A percentile compares a stretch with the other conserved stretches of the same genome.
Evolutionary conservation across 2,329 filamentous ascomycete species (phyloP).

Genomic region (Aspergillus calidoustus): DNA sequence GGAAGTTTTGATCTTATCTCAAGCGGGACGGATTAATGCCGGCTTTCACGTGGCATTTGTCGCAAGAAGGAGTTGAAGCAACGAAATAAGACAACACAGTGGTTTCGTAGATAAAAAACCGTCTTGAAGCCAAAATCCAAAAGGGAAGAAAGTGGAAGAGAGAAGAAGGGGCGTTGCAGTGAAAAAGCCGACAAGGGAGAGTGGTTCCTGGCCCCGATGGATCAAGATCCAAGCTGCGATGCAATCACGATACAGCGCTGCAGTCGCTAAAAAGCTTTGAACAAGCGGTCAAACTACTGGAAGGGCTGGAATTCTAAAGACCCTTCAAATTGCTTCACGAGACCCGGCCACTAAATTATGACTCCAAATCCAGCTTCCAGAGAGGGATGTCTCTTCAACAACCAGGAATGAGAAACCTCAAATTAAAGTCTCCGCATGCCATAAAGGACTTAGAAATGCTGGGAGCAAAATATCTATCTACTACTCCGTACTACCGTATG

Average conservation of each 20-base stretch:
- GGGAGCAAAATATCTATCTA: neutral
- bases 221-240: neutral
- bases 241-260: neutral
- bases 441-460: neutral
- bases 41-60: constrained; percentile 21
- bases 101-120: neutral
- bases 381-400: neutral
- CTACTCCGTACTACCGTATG: no score
- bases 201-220: neutral
- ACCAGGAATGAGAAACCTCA: neutral
- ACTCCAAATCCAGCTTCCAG: neutral
- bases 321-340: neutral
- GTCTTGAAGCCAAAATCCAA: neutral
- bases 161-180: neutral
- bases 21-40: constrained; percentile 20
- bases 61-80: neutral
- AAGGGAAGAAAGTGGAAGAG: neutral
- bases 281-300: constrained; percentile 17
- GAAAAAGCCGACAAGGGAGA: neutral
- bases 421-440: neutral
- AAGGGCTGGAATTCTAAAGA: constrained; percentile 6
- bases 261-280: constrained; percentile 1
- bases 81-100: neutral
- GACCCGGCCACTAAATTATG: neutral
- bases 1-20: constrained; percentile 29